A percentile compares a stretch with the other conserved stretches of the same genome.
Evolutionary conservation across 2,329 filamentous ascomycete species (phyloP).

Genomic region (Colletotrichum chrysophilum): DNA sequence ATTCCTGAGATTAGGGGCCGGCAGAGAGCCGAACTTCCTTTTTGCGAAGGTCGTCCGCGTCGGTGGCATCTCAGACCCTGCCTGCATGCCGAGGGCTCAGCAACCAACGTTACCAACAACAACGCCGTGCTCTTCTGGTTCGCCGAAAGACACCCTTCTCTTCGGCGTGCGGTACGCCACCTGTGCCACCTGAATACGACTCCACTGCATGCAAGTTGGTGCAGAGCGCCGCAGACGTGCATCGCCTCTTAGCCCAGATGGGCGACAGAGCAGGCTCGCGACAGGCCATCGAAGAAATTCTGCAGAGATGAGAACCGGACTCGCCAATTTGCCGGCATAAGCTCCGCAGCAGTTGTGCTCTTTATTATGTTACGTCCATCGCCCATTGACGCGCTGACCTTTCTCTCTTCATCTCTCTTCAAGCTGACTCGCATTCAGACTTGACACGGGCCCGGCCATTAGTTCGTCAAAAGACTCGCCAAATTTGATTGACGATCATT

Average conservation of each 20-base stretch:
- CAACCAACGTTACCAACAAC: not conserved
- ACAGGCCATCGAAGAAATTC: not conserved
- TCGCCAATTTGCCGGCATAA: not conserved
- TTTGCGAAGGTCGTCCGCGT: not conserved
- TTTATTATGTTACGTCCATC: not conserved
- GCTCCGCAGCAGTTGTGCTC: not conserved
- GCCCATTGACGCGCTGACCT: not conserved
- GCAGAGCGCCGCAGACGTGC: not conserved
- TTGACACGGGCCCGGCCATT: not conserved
- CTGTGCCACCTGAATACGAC: not conserved
- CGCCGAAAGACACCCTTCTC: not conserved
- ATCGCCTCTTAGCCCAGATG: not conserved
- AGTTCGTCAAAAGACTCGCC: not conserved
- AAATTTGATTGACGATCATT: not conserved
- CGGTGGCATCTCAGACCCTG: not conserved
- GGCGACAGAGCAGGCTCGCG: not conserved
- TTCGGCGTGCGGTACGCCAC: not conserved
- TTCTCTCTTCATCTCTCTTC: not conserved
- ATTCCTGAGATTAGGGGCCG: not conserved
- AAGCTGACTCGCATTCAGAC: not conserved
- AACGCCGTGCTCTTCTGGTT: not conserved
- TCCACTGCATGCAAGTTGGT: not conserved
- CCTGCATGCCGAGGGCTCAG: not conserved
- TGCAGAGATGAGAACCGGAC: not conserved
- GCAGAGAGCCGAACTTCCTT: not conserved